Conservation (phyloP, 2,329 filamentous ascomycete species). For the Penicillium capsulatum region DNA sequence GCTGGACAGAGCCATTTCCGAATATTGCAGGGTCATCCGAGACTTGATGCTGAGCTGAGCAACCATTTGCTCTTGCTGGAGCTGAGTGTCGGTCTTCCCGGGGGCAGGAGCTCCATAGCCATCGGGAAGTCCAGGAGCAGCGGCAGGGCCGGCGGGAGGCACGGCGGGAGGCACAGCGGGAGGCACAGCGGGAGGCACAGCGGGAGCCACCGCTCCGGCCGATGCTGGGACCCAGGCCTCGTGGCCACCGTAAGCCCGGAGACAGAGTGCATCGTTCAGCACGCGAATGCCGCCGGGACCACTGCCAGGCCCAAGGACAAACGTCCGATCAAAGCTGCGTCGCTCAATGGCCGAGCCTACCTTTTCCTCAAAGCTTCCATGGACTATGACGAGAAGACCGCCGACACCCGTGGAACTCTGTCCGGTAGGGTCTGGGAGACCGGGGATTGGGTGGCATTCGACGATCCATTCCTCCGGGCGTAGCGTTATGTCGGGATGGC, state of each 20-base stretch:
- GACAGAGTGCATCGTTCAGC: slow-evolving; percentile 70
- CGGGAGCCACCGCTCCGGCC: slow-evolving; percentile 29
- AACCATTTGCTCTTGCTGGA: slow-evolving; percentile 66
- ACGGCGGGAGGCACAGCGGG: slow-evolving; percentile 38
- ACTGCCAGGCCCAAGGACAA: slow-evolving; percentile 71
- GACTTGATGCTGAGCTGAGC: slow-evolving; percentile 70
- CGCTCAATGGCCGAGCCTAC: slow-evolving; percentile 55
- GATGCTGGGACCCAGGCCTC: slow-evolving; percentile 50
- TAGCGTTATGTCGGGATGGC: slow-evolving; percentile 66
- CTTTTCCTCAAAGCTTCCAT: slow-evolving; percentile 78
- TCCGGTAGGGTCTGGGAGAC: slow-evolving; percentile 65
- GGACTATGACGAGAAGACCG: slow-evolving; percentile 72
- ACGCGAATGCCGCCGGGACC: slow-evolving; percentile 66
- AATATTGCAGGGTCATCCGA: slow-evolving; percentile 73
- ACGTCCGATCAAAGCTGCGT: slow-evolving; percentile 77
- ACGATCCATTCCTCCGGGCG: slow-evolving; percentile 73
- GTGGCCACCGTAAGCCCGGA: slow-evolving; percentile 62
- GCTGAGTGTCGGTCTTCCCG: slow-evolving; percentile 47
- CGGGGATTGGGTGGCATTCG: slow-evolving; percentile 71
- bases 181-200: slow-evolving; percentile 33
- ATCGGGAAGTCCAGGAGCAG: slow-evolving; percentile 28
- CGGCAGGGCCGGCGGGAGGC: slow-evolving; percentile 6
- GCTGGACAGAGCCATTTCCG: slow-evolving; percentile 73
- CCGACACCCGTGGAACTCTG: slow-evolving; percentile 64
- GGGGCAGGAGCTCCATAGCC: slow-evolving; percentile 41